These are phyloP conservation scores for Fusarium duplospermum DNA, from an alignment of 2,329 filamentous ascomycete genomes.

Conservation along the genomic window DNA sequence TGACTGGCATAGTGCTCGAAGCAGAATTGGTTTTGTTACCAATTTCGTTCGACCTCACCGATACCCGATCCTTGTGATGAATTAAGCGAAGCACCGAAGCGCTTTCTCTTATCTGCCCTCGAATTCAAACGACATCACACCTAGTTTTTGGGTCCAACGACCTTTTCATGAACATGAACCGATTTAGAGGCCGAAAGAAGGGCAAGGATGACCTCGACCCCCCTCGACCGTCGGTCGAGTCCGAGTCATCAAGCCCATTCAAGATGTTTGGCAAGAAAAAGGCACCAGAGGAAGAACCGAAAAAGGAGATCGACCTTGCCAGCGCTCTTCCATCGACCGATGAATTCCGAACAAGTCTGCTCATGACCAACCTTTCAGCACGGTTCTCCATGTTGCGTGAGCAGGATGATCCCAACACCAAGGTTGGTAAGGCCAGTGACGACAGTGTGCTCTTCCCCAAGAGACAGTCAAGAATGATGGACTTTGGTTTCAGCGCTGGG, in stretches of 20 bases:
- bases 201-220: conserved; percentile 65
- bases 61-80: conserved; percentile 31
- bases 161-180: conserved; percentile 78
- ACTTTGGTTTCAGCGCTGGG: conserved; percentile 71
- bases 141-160: neutral
- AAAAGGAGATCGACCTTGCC: conserved; percentile 77
- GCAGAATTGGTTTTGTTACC: conserved; percentile 21
- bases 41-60: conserved; percentile 20
- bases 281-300: conserved; percentile 65
- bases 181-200: conserved; percentile 80
- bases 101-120: neutral
- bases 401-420: conserved; percentile 90
- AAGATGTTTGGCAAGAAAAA: conserved; percentile 69
- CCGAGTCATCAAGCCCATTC: conserved; percentile 64
- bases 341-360: conserved; percentile 92
- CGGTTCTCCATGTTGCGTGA: conserved; percentile 97
- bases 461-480: conserved; percentile 79
- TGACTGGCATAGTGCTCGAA: conserved; percentile 24
- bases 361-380: conserved; percentile 95
- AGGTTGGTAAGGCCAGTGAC: conserved; percentile 93
- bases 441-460: conserved; percentile 91
- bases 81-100: conserved; percentile 24
- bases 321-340: conserved; percentile 82
- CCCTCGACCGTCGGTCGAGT: conserved; percentile 65
- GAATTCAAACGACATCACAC: conserved; percentile 8